phyloP scores from a whole-genome alignment of 2,329 filamentous ascomycete species.

The Uncinocarpus reesii region DNA sequence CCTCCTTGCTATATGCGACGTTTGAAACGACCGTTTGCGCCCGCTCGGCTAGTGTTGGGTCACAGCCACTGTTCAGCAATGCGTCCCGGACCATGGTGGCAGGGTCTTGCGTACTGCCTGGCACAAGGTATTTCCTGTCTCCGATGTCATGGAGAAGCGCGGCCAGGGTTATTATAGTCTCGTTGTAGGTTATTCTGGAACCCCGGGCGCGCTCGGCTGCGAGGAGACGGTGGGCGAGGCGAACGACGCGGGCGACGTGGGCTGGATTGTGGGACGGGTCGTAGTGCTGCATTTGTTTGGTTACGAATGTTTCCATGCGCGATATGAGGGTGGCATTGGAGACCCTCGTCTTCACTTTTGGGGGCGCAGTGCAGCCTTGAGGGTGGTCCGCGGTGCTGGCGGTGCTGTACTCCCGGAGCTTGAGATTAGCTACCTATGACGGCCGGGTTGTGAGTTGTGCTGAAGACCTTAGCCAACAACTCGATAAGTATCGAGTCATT shows the following conservation, averaged over 20 bases:
- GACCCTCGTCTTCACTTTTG: background rate
- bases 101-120: conserved; percentile 23
- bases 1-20: conserved; percentile 69
- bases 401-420: background rate
- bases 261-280: conserved; percentile 55
- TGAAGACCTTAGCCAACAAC: background rate
- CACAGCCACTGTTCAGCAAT: conserved; percentile 15
- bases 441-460: background rate
- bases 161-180: conserved; percentile 52
- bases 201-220: conserved; percentile 33
- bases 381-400: background rate
- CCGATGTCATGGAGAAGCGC: conserved; percentile 81
- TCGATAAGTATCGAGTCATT: background rate
- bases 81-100: conserved; percentile 24
- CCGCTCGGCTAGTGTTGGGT: background rate
- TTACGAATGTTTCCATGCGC: conserved; percentile 52
- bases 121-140: conserved; percentile 65
- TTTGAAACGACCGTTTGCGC: conserved; percentile 64
- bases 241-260: conserved; percentile 57
- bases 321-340: conserved; percentile 43
- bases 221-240: conserved; percentile 59
- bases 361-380: background rate
- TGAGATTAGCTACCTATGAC: background rate
- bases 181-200: conserved; percentile 36
- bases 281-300: conserved; percentile 56